Evolutionary conservation across 140 eudicot genomes (phyloP), one percentile per base, ranked within the genome.

Genomic region (Stevia rebaudiana): DNA sequence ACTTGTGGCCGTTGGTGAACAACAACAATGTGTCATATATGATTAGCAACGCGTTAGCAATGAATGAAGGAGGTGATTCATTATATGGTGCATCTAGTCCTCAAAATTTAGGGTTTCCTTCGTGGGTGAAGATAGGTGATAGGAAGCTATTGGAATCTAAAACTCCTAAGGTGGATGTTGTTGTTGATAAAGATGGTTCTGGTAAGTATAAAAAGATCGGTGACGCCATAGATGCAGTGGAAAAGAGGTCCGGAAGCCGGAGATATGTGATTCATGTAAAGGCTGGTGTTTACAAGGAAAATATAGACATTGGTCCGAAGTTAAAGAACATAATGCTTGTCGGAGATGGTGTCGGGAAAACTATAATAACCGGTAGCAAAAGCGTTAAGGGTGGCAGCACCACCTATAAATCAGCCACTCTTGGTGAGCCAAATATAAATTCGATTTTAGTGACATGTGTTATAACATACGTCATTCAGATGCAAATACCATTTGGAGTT

Each of bases 341-440:
- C 13, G 98, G 98, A 54, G 98, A 87, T 81, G 96, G 98, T 11
- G 81, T 84, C 11, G 91, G 89, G 31, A 81, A 79, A 68, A 91
- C 98, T 0, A 79, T 91, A 9, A 85, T 91, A 65, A 84, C 96
- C 6, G 89, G 89, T 16, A 84, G 91, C 65, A 76, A 42, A 69
- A 87, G 98, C 64, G 96, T 82, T 28, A 83, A 62, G 11, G 89
- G 89, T 36, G 98, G 98, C 33, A 35, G 73, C 75, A 91, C 98
- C 78, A 91, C 95, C 65, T 91, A 73, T 69, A 73, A 64, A 50
- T 91, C 98, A 4, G 95, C 98, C 70, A 91, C 98, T 15, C 82
- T 87, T 56, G 98, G 98, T 90, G 77, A 63, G 94, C 63, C 17
- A 22, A 24, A 44, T n/a, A 44, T 4, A 44, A 63, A 15, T 31